A percentile compares a stretch with the other conserved stretches of the same genome.
Conservation (phyloP, 2,329 filamentous ascomycete genomes). For the Podosphaera leucotricha region DNA sequence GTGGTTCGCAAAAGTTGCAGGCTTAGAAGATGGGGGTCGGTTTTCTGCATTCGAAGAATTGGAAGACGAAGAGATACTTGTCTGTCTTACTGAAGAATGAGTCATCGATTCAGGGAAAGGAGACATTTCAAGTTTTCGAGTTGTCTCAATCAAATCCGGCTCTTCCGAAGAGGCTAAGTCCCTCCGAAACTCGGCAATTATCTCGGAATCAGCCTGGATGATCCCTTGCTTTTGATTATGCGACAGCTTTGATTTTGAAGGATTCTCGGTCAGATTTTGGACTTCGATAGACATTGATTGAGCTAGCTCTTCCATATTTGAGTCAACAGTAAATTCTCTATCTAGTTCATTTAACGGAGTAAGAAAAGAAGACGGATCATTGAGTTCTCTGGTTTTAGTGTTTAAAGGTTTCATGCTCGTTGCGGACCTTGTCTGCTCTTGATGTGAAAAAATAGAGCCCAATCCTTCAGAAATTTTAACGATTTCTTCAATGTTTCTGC, state of each 20-base stretch:
- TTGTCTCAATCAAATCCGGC: not conserved
- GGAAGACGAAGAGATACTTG: constrained; percentile 28
- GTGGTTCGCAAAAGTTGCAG: constrained; percentile 17
- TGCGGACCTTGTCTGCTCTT: not conserved
- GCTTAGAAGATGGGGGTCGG: constrained; percentile 44
- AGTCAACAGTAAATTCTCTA: not conserved
- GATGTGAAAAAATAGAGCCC: not conserved
- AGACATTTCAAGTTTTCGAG: not conserved
- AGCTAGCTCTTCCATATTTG: not conserved
- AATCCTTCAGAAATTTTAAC: constrained; percentile 4
- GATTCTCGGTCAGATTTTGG: not conserved
- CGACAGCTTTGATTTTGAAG: not conserved
- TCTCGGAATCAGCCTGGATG: not conserved
- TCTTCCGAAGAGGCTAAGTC: not conserved
- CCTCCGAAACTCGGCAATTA: not conserved
- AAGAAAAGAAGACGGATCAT: constrained; percentile 14
- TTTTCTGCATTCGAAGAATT: constrained; percentile 68
- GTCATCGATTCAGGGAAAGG: not conserved
- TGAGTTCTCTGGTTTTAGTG: constrained; percentile 4
- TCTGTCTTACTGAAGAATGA: not conserved
- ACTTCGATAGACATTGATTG: not conserved
- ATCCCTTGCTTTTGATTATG: not conserved
- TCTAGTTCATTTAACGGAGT: not conserved
- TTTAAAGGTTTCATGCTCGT: constrained; percentile 4
- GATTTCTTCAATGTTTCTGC: constrained; percentile 10